Conservation (phyloP, 129 eudicot genomes). For the Ambrosia trifida region DNA sequence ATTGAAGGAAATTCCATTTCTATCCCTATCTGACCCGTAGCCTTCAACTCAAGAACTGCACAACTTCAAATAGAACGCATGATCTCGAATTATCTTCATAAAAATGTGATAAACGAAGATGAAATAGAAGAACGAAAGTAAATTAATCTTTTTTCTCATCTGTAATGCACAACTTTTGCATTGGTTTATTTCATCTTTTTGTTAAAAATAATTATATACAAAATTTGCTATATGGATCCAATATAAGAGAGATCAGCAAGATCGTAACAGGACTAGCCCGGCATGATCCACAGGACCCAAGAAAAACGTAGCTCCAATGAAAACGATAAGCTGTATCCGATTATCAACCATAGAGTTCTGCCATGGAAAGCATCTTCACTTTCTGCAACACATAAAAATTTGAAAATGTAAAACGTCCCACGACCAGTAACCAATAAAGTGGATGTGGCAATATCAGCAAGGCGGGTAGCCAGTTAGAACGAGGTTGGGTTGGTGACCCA, state of each 20-base stretch:
- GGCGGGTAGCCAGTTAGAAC: not conserved
- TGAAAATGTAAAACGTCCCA: not conserved
- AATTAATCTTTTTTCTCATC: not conserved
- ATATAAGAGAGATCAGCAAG: conserved; percentile 8
- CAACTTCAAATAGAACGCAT: too few relatives aligned
- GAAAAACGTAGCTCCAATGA: not conserved
- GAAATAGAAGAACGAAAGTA: not conserved
- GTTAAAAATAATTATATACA: conserved; percentile 6
- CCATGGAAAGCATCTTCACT: conserved; percentile 66
- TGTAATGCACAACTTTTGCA: conserved; percentile 13
- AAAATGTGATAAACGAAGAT: too few relatives aligned
- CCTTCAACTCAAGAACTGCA: conserved; percentile 29
- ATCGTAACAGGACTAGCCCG: conserved; percentile 3
- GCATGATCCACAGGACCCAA: not conserved
- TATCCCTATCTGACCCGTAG: conserved; percentile 30
- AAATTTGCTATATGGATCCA: not conserved
- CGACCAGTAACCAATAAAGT: not conserved
- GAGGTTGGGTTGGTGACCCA: not conserved
- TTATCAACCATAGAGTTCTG: conserved; percentile 41
- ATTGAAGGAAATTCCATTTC: conserved; percentile 24
- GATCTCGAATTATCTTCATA: too few relatives aligned
- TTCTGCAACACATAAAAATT: conserved; percentile 51
- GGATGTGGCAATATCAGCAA: not conserved
- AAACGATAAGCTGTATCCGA: conserved; percentile 17
- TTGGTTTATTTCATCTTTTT: conserved; percentile 9